Conservation (phyloP, 208 protist species). For the Trichomonas vaginalis region DNA sequence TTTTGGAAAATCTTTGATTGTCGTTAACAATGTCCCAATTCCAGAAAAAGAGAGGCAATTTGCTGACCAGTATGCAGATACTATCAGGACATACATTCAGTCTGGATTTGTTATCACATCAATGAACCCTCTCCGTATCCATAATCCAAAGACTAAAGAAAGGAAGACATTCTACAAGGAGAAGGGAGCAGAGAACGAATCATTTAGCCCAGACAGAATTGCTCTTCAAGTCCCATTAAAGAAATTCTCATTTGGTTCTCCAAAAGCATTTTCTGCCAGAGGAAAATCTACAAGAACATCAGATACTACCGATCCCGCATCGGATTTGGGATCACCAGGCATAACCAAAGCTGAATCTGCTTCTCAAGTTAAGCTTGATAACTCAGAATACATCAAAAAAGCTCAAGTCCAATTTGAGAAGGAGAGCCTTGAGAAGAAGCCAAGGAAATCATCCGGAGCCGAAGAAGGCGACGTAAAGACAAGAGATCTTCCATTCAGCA, state of each 20-base stretch:
- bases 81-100: not conserved
- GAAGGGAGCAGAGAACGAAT: not conserved
- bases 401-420: not conserved
- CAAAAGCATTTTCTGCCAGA: not conserved
- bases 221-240: not conserved
- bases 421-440: not conserved
- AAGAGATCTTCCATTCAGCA: too few species aligned
- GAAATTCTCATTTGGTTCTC: not conserved
- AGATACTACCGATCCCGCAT: not conserved
- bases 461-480: not conserved
- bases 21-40: not conserved
- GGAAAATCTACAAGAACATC: not conserved
- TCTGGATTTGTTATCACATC: not conserved
- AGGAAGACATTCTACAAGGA: not conserved
- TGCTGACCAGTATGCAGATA: not conserved
- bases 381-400: not conserved
- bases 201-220: not conserved
- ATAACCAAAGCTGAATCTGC: not conserved
- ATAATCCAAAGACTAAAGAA: not conserved
- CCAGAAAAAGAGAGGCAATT: not conserved
- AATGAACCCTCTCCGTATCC: not conserved
- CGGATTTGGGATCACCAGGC: not conserved
- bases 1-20: not conserved
- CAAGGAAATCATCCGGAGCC: not conserved
- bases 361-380: not conserved